A percentile compares a stretch with the other conserved stretches of the same genome.
Conservation (phyloP, 306 rosid species). For the Bauhinia variegata region DNA sequence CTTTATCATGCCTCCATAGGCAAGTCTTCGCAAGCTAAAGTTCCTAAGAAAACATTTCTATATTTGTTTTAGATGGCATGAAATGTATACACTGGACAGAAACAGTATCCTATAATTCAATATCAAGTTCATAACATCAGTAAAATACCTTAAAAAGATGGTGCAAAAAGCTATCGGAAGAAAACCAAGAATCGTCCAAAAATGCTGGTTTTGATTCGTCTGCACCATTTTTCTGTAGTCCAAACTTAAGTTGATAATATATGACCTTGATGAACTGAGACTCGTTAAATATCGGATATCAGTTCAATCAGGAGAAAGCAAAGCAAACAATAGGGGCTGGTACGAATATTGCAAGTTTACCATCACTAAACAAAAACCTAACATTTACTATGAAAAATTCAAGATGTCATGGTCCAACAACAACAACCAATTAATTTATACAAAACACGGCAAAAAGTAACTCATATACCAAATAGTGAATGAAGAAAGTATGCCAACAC, state of each 20-base stretch:
- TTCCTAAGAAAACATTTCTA: background rate
- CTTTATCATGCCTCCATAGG: background rate
- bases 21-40: background rate
- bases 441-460: background rate
- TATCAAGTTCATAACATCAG: background rate
- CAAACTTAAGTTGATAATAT: constrained; percentile 77
- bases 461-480: background rate
- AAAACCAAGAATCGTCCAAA: constrained; percentile 80
- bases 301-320: constrained; percentile 23
- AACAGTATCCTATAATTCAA: background rate
- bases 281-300: constrained; percentile 26
- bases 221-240: constrained; percentile 59
- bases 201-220: constrained; percentile 46
- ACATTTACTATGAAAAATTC: background rate
- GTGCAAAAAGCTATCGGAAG: constrained; percentile 67
- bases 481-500: constrained; percentile 20
- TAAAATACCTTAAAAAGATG: constrained; percentile 71
- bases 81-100: constrained; percentile 5
- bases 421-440: constrained; percentile 12
- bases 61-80: background rate
- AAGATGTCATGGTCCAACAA: background rate
- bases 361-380: constrained; percentile 10
- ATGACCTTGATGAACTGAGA: constrained; percentile 71
- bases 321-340: background rate
- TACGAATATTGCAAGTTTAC: no score